phyloP scores from a whole-genome alignment of 2,329 filamentous ascomycete species.

The Orbilia oligospora region DNA sequence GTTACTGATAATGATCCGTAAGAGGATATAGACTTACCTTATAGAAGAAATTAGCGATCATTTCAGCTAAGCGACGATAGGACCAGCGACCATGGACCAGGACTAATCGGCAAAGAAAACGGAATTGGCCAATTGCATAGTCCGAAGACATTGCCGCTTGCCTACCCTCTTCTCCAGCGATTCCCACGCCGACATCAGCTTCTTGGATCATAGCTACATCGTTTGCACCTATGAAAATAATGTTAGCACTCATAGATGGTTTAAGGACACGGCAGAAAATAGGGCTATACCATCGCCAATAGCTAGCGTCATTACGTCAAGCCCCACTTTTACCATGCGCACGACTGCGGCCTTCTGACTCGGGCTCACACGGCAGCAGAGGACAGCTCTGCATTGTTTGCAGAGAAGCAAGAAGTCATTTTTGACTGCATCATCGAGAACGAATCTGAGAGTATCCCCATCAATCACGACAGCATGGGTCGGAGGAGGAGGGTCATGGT shows the following conservation, averaged over 20 bases:
- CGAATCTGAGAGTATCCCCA: slow-evolving; percentile 90
- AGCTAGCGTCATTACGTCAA: slow-evolving; percentile 95
- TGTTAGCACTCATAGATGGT: slow-evolving; percentile 6
- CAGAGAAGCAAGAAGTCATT: slow-evolving; percentile 95
- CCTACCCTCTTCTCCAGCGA: slow-evolving; percentile 85
- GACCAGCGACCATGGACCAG: slow-evolving; percentile 95
- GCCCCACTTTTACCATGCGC: slow-evolving; percentile 90
- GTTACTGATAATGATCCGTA: background rate
- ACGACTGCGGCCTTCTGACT: slow-evolving; percentile 98
- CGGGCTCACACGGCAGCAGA: slow-evolving; percentile 97
- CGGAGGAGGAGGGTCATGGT: slow-evolving; percentile 86
- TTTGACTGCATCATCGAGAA: slow-evolving; percentile 83
- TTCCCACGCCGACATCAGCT: slow-evolving; percentile 95
- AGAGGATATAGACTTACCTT: slow-evolving; percentile 73
- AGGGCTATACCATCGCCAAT: slow-evolving; percentile 80
- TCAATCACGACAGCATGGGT: slow-evolving; percentile 96
- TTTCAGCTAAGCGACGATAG: slow-evolving; percentile 92
- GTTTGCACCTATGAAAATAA: slow-evolving; percentile 73
- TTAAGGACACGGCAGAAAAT: background rate
- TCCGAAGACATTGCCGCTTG: slow-evolving; percentile 97
- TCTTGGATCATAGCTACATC: slow-evolving; percentile 99
- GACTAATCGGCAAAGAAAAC: slow-evolving; percentile 85
- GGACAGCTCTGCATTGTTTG: slow-evolving; percentile 95
- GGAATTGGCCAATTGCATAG: slow-evolving; percentile 94
- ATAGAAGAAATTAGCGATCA: slow-evolving; percentile 99